Percentiles rank a stretch among this genome's conserved stretches.
phyloP scores from a whole-genome alignment of 306 rosid species.

The Luffa acutangula region DNA sequence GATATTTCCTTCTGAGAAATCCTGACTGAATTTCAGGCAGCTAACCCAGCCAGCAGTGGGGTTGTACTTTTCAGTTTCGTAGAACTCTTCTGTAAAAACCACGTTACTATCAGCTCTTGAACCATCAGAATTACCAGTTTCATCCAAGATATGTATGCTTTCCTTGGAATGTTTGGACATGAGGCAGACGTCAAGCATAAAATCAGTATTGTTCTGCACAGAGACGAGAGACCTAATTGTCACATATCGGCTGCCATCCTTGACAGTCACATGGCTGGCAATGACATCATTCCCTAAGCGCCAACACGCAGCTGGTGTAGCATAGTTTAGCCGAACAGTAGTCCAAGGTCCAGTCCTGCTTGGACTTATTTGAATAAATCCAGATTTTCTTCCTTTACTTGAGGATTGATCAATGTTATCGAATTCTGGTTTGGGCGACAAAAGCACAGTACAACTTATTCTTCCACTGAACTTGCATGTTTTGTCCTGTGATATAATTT shows the following conservation, averaged over 20 bases:
- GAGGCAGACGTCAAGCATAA: constrained; percentile 62
- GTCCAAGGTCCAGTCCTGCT: constrained; percentile 97
- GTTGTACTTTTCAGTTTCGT: constrained; percentile 59
- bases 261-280: constrained; percentile 87
- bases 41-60: constrained; percentile 62
- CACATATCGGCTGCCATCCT: constrained; percentile 82
- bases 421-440: constrained; percentile 42
- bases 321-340: constrained; percentile 87
- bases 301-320: constrained; percentile 98
- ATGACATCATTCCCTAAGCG: constrained; percentile 80
- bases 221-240: constrained; percentile 84
- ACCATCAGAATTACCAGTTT: constrained; percentile 29
- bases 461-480: constrained; percentile 24
- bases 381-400: constrained; percentile 37
- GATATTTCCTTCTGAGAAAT: constrained; percentile 32
- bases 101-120: constrained; percentile 19
- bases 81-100: constrained; percentile 47
- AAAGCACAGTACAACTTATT: constrained; percentile 50
- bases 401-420: constrained; percentile 30
- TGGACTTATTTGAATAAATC: constrained; percentile 94
- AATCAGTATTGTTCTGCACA: constrained; percentile 60
- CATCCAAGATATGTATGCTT: constrained; percentile 16
- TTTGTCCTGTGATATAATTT: constrained; percentile 31
- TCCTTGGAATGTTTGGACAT: constrained; percentile 29
- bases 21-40: constrained; percentile 28